A percentile compares a stretch with the other conserved stretches of the same genome.
These are phyloP conservation scores for Gossypium stocksii DNA, from an alignment of 345 rosid species.

Conservation along the genomic window DNA sequence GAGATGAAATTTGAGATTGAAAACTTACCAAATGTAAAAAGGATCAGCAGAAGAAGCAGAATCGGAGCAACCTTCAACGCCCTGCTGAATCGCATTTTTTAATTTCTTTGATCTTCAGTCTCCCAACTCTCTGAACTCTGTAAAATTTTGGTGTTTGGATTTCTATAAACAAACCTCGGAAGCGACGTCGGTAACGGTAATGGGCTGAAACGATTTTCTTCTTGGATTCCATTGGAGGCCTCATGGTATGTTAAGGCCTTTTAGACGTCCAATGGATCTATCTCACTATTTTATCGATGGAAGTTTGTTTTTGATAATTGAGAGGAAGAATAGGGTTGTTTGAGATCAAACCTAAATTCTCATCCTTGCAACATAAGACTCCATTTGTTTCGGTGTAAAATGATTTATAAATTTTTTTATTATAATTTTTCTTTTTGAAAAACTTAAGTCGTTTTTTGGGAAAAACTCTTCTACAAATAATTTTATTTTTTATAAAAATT, in stretches of 20 bases:
- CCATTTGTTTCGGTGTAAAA: too few species aligned
- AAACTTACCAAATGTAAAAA: conserved; percentile 4
- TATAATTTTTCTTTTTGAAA: too few species aligned
- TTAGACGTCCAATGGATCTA: neutral
- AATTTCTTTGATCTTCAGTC: too few species aligned
- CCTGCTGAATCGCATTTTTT: neutral
- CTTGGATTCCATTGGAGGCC: neutral
- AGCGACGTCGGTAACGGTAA: neutral
- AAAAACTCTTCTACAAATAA: accelerated
- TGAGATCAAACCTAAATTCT: too few species aligned
- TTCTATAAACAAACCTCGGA: neutral
- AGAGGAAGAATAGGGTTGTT: too few species aligned
- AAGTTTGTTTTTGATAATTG: too few species aligned
- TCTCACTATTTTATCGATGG: too few species aligned
- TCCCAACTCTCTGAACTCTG: neutral
- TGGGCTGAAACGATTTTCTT: neutral
- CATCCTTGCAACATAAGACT: too few species aligned
- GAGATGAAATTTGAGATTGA: neutral
- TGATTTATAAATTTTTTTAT: too few species aligned
- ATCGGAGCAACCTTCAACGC: neutral
- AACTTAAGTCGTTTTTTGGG: accelerated
- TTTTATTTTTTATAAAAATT: too few species aligned
- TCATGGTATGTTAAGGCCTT: neutral
- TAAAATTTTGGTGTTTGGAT: neutral
- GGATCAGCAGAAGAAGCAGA: conserved; percentile 3